These are phyloP conservation scores for Anastatica hierochuntica DNA, from an alignment of 345 rosid genomes.

Conservation along the genomic window DNA sequence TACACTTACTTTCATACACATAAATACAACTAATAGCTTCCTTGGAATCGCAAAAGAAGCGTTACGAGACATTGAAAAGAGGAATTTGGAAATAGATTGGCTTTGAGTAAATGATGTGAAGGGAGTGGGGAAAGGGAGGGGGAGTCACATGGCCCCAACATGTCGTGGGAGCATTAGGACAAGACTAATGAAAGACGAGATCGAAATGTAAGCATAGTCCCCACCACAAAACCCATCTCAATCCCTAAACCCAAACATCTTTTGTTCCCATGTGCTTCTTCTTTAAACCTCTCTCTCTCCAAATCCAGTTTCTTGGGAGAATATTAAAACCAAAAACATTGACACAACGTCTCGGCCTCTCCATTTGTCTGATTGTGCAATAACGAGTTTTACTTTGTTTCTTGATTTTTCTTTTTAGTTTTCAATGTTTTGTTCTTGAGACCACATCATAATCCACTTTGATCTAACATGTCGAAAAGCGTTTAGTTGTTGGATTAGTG, in stretches of 20 bases:
- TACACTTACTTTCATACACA: not conserved
- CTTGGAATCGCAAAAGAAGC: not conserved
- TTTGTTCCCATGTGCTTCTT: conserved; percentile 79
- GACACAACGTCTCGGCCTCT: conserved; percentile 20
- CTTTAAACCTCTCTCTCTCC: conserved; percentile 35
- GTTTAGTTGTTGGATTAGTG: not conserved
- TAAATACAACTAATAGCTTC: not conserved
- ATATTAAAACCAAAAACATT: conserved; percentile 21
- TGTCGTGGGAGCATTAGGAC: conserved; percentile 66
- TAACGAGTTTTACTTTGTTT: not conserved
- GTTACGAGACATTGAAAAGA: conserved; percentile 21
- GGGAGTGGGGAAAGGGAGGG: conserved; percentile 12
- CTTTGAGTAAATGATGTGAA: conserved; percentile 2
- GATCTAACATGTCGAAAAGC: conserved; percentile 13
- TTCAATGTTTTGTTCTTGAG: conserved; percentile 8
- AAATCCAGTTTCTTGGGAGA: conserved; percentile 32
- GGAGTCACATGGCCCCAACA: conserved; percentile 46
- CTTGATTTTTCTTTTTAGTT: not conserved
- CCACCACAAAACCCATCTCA: conserved; percentile 43
- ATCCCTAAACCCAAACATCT: conserved; percentile 47
- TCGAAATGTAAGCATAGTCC: conserved; percentile 48
- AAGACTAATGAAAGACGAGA: conserved; percentile 52
- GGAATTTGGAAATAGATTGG: conserved; percentile 11
- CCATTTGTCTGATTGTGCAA: conserved; percentile 22
- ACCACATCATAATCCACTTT: not conserved